Evolutionary conservation across 108 stramenopile species (phyloP).

Genomic region (Skeletonema potamos): DNA sequence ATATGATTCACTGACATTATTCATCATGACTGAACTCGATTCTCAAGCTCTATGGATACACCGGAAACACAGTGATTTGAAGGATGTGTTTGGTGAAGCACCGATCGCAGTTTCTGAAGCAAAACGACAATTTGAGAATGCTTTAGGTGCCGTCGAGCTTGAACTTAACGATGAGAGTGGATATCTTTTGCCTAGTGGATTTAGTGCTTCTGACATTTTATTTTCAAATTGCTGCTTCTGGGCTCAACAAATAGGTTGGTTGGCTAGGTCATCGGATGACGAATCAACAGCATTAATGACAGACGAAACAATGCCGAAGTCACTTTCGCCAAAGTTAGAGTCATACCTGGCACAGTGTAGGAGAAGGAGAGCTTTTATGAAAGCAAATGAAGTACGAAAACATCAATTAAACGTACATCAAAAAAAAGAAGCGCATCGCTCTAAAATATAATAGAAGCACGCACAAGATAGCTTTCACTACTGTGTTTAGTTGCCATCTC

Average conservation of each 20-base stretch:
- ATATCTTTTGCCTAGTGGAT: slow-evolving; percentile 56
- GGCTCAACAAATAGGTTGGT: slow-evolving; percentile 71
- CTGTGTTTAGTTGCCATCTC: no score
- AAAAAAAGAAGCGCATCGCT: not conserved
- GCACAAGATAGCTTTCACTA: no score
- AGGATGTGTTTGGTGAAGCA: slow-evolving; percentile 53
- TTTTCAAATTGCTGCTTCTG: slow-evolving; percentile 76
- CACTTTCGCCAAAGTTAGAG: slow-evolving; percentile 12
- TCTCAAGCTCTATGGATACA: slow-evolving; percentile 80
- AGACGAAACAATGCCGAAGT: not conserved
- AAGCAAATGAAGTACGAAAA: slow-evolving; percentile 34
- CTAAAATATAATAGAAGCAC: slow-evolving; percentile 6
- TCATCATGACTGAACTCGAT: slow-evolving; percentile 68
- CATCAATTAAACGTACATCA: slow-evolving; percentile 5
- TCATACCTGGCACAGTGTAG: slow-evolving; percentile 48
- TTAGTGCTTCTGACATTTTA: slow-evolving; percentile 74
- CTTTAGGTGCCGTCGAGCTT: slow-evolving; percentile 23
- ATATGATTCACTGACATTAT: slow-evolving; percentile 67
- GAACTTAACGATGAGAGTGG: slow-evolving; percentile 41
- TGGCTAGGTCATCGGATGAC: slow-evolving; percentile 24
- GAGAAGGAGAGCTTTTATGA: slow-evolving; percentile 43
- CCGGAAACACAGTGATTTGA: slow-evolving; percentile 64
- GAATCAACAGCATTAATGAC: not conserved
- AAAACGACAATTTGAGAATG: slow-evolving; percentile 55
- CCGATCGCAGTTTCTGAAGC: slow-evolving; percentile 68